These are phyloP conservation scores for Orychophragmus violaceus DNA, from an alignment of 345 rosid species.

Conservation along the genomic window DNA sequence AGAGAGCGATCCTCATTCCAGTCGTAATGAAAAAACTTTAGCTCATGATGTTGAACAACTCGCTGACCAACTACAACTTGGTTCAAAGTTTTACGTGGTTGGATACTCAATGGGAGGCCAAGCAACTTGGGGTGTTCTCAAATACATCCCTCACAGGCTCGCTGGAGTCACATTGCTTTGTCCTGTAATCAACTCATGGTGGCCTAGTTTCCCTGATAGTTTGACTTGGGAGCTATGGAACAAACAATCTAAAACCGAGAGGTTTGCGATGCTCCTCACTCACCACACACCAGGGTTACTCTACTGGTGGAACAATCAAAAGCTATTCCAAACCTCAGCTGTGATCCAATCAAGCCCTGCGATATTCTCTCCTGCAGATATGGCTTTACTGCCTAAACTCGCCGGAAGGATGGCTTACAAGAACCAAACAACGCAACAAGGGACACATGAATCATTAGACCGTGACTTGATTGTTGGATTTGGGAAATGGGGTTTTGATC, in stretches of 20 bases:
- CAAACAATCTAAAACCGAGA: slow-evolving; percentile 39
- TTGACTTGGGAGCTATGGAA: slow-evolving; percentile 46
- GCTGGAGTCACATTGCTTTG: slow-evolving; percentile 46
- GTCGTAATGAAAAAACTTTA: slow-evolving; percentile 51
- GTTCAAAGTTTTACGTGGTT: slow-evolving; percentile 58
- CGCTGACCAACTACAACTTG: slow-evolving; percentile 77
- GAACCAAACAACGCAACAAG: slow-evolving; percentile 41
- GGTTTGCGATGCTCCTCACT: slow-evolving; percentile 40
- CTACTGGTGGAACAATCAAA: slow-evolving; percentile 62
- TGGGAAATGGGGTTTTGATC: slow-evolving; percentile 57
- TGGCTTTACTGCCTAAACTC: slow-evolving; percentile 19
- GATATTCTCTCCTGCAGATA: slow-evolving; percentile 37
- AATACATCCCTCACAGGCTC: slow-evolving; percentile 64
- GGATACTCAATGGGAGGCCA: slow-evolving; percentile 40
- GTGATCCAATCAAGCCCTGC: slow-evolving; percentile 22
- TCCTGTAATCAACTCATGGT: slow-evolving; percentile 55
- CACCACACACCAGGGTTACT: slow-evolving; percentile 52
- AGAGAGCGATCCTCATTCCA: slow-evolving; percentile 26
- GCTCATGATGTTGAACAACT: slow-evolving; percentile 77
- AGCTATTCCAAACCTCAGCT: slow-evolving; percentile 38
- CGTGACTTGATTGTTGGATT: slow-evolving; percentile 43
- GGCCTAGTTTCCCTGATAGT: slow-evolving; percentile 49
- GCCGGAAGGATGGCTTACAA: slow-evolving; percentile 39
- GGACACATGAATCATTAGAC: slow-evolving; percentile 45
- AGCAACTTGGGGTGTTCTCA: slow-evolving; percentile 48